These are phyloP conservation scores for Neospermospora avenae DNA, from an alignment of 2,329 filamentous ascomycete genomes.

Conservation along the genomic window DNA sequence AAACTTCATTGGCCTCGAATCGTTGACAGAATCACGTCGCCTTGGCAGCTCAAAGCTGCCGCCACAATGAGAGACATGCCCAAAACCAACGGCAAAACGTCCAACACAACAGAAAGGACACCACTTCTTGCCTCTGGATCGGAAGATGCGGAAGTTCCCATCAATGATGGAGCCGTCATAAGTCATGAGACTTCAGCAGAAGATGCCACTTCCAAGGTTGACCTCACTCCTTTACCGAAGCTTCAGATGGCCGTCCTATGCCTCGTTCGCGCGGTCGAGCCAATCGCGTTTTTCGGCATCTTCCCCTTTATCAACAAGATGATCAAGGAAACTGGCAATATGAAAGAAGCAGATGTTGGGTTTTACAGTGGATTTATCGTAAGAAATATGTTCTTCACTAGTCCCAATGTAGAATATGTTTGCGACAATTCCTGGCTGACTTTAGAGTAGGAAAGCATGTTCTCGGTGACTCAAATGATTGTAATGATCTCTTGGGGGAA, in stretches of 20 bases:
- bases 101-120: slow-evolving; percentile 16
- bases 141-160: slow-evolving; percentile 12
- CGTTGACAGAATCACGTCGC: not conserved
- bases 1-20: not conserved
- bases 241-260: slow-evolving; percentile 71
- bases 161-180: not conserved
- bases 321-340: slow-evolving; percentile 62
- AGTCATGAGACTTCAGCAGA: not conserved
- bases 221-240: slow-evolving; percentile 50
- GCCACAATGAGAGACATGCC: not conserved
- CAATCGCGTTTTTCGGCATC: slow-evolving; percentile 79
- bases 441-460: slow-evolving; percentile 54
- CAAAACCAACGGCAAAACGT: not conserved
- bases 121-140: slow-evolving; percentile 18
- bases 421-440: not conserved
- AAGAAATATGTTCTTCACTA: slow-evolving; percentile 4
- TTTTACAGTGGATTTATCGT: slow-evolving; percentile 74
- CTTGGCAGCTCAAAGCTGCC: not conserved
- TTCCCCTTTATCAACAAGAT: slow-evolving; percentile 79
- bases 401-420: not conserved
- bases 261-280: slow-evolving; percentile 69
- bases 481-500: slow-evolving; percentile 74
- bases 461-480: slow-evolving; percentile 72
- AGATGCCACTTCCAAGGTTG: not conserved
- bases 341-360: slow-evolving; percentile 65